Evolutionary conservation across 768 basidiomycete genomes (phyloP), one percentile per base, ranked within the genome.

Genomic region (Clitopilus passeckerianus): DNA sequence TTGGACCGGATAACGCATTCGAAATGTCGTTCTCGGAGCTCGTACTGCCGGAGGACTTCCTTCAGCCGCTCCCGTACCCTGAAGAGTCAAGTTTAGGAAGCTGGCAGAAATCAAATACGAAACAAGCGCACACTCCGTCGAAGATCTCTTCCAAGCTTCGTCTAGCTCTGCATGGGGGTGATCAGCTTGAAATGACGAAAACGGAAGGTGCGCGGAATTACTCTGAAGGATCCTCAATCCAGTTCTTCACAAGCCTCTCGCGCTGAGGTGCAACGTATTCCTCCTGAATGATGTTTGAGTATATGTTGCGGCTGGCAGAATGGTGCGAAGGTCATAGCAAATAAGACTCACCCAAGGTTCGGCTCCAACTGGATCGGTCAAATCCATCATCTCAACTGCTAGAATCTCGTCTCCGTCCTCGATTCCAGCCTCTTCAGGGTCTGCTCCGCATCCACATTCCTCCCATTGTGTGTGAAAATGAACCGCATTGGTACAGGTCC

Each of bases 1-100:
- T 95, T 95, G 44, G 93, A 94, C 43, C 93, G 89, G 58, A 95
- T 87, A 27, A 95, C 89, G 63, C 91, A 93, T 74, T 94, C 93
- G 65, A 94, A 95, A 77, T 95, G 93, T 69, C 86, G 87, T 75
- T 95, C 93, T 60, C 93, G 88, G 58, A 93, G 84, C 67, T 95
- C 89, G 68, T 95, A 95, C 68, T 93, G 92, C 23, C 86, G 85
- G 46, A 95, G 83, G 34, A 95, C 83, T 65, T 93, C 90, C 68
- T 93, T 94, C 71, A 95, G 78, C 53, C 93, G 86, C 73, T 91
- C 90, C 34, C 90, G 89, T 44, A 91, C 86, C 60, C 93, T 94
- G 53, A 14, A 60, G n/a, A 14, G n/a, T 57, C 23, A 59, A 20
- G 27, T 59, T 53, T 54, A 62, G 27, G 10, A 30, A 24, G 20